These are phyloP conservation scores for Wickerhamiella musiphila DNA, from an alignment of 805 yeast species.

Conservation along the genomic window DNA sequence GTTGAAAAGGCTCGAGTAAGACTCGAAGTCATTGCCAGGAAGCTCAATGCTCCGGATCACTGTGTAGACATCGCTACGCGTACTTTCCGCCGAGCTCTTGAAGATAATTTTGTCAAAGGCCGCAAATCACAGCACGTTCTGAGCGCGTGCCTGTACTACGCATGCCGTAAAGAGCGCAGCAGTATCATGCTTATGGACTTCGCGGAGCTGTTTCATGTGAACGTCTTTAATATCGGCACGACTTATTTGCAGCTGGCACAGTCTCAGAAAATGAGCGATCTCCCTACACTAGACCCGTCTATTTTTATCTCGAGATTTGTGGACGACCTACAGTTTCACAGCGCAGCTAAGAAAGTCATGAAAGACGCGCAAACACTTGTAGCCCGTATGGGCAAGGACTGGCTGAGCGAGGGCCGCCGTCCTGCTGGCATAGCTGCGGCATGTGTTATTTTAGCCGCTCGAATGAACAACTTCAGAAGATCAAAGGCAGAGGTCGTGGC, in stretches of 20 bases:
- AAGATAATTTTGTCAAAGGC: conserved; percentile 91
- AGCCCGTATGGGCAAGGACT: conserved; percentile 79
- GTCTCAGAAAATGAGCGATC: conserved; percentile 50
- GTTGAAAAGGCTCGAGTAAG: conserved; percentile 66
- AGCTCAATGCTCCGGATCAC: conserved; percentile 64
- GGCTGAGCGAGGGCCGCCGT: conserved; percentile 93
- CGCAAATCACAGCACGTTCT: conserved; percentile 87
- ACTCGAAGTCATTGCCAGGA: conserved; percentile 62
- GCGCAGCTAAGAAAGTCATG: conserved; percentile 43
- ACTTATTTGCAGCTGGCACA: conserved; percentile 89
- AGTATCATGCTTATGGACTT: conserved; percentile 95
- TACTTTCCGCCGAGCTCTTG: conserved; percentile 77
- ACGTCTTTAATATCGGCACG: conserved; percentile 90
- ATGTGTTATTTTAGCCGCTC: conserved; percentile 75
- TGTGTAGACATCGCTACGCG: conserved; percentile 74
- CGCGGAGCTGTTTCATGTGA: conserved; percentile 72
- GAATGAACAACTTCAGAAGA: conserved; percentile 90
- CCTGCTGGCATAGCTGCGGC: conserved; percentile 99
- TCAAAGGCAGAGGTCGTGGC: conserved; percentile 88
- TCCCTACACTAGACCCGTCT: conserved; percentile 90
- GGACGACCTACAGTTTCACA: conserved; percentile 68
- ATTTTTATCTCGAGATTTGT: conserved; percentile 88
- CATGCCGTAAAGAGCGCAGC: conserved; percentile 81
- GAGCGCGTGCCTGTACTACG: conserved; percentile 86
- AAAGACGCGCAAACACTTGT: conserved; percentile 78